A percentile compares a stretch with the other conserved stretches of the same genome.
Conservation (phyloP, 257 asterid genomes). For the Echites panduratus region DNA sequence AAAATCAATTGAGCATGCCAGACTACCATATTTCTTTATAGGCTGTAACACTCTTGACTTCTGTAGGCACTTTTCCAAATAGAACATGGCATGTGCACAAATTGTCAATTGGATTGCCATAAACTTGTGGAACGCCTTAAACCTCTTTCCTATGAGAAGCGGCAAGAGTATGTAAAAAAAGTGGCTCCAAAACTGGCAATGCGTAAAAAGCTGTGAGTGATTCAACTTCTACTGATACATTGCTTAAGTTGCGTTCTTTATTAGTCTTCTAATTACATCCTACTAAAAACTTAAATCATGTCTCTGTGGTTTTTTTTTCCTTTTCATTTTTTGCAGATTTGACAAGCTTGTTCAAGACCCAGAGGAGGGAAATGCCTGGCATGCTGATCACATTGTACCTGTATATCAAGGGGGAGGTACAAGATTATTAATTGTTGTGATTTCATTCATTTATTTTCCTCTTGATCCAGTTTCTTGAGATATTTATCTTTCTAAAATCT, state of each 20-base stretch:
- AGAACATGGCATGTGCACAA: constrained; percentile 79
- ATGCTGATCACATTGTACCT: constrained; percentile 92
- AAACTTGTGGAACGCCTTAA: constrained; percentile 64
- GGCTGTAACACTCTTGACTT: constrained; percentile 24
- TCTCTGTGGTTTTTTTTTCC: neutral
- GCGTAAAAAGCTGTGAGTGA: constrained; percentile 55
- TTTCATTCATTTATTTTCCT: neutral
- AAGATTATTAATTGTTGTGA: constrained; percentile 10
- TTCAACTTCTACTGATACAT: neutral
- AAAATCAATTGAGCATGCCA: constrained; percentile 7
- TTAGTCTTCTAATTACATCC: neutral
- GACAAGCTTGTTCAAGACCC: constrained; percentile 73
- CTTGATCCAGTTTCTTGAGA: neutral
- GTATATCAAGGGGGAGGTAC: constrained; percentile 93
- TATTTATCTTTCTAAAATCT: constrained; percentile 12
- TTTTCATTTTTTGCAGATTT: constrained; percentile 50
- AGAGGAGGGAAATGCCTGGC: constrained; percentile 93
- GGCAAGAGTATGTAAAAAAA: constrained; percentile 50
- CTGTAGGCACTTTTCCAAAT: constrained; percentile 72
- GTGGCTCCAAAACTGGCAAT: constrained; percentile 67
- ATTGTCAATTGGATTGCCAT: constrained; percentile 75
- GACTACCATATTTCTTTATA: constrained; percentile 17
- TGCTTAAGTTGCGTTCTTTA: neutral
- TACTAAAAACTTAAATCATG: neutral
- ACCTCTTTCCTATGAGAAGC: constrained; percentile 58